phyloP scores from a whole-genome alignment of 1,284 basidiomycete genomes.

The Puccinia hordei region DNA sequence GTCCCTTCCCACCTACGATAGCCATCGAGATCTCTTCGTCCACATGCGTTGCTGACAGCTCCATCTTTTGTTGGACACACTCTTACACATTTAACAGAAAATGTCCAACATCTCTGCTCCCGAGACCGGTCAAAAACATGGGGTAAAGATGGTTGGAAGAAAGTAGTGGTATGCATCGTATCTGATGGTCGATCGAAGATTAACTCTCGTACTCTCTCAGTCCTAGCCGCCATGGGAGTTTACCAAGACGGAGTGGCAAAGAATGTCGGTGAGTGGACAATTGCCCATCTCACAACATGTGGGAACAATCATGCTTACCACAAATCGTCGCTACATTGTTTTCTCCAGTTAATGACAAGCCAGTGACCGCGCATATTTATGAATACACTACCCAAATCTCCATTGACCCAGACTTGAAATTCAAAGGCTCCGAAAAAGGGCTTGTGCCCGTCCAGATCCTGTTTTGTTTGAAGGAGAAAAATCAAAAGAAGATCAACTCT shows the following conservation, averaged over 20 bases:
- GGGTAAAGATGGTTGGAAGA: conserved; percentile 97
- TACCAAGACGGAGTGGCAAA: conserved; percentile 93
- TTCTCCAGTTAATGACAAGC: conserved; percentile 73
- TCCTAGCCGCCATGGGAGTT: conserved; percentile 72
- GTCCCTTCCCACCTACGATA: conserved; percentile 55
- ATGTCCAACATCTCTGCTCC: conserved; percentile 71
- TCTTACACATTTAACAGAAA: conserved; percentile 61
- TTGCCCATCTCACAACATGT: neutral
- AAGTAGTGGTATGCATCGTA: conserved; percentile 85
- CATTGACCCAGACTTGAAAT: conserved; percentile 75
- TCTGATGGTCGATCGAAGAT: conserved; percentile 81
- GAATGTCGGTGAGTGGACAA: conserved; percentile 27
- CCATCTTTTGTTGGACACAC: conserved; percentile 41
- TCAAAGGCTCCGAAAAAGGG: conserved; percentile 77
- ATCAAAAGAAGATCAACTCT: conserved; percentile 85
- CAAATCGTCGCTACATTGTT: too few relatives aligned
- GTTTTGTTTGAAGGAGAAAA: conserved; percentile 91
- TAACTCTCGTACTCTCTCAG: conserved; percentile 79
- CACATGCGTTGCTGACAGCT: neutral
- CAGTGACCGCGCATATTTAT: conserved; percentile 88
- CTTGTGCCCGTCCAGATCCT: conserved; percentile 85
- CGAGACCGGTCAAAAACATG: conserved; percentile 83
- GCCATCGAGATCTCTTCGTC: conserved; percentile 53
- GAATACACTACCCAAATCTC: conserved; percentile 83
- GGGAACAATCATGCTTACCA: neutral